Conservation (phyloP, 2,329 filamentous ascomycete genomes). For the Neophaeococcomyces mojaviensis region DNA sequence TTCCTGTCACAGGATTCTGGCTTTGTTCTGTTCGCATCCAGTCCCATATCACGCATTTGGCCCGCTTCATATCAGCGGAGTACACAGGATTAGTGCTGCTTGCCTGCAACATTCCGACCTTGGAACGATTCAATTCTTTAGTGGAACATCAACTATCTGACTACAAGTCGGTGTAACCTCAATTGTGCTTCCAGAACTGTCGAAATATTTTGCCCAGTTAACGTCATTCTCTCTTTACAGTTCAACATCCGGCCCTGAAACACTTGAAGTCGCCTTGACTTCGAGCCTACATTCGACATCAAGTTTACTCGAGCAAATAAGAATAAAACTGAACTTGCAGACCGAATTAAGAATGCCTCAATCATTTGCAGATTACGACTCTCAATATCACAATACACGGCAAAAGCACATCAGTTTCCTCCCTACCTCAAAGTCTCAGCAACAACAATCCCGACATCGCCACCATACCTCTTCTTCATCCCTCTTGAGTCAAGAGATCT, state of each 20-base stretch:
- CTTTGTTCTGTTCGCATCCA: too few relatives aligned
- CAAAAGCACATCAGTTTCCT: neutral
- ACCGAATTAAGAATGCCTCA: conserved; percentile 8
- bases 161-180: neutral
- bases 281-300: neutral
- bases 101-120: neutral
- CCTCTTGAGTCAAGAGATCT: neutral
- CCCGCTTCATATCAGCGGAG: neutral
- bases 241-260: too few relatives aligned
- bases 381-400: conserved; percentile 1
- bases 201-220: neutral
- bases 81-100: neutral
- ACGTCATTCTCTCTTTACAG: too few relatives aligned
- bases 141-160: neutral
- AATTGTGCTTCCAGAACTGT: neutral
- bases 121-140: neutral
- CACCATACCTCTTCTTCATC: neutral
- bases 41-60: too few relatives aligned
- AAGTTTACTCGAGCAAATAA: too few relatives aligned
- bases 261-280: too few relatives aligned
- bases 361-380: conserved; percentile 7
- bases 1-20: too few relatives aligned
- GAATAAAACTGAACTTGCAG: too few relatives aligned
- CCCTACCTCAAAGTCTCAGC: neutral
- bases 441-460: neutral